Evolutionary conservation across 257 asterid species (phyloP), one percentile per base, ranked within the genome.

Genomic region (Solanum chilense): DNA sequence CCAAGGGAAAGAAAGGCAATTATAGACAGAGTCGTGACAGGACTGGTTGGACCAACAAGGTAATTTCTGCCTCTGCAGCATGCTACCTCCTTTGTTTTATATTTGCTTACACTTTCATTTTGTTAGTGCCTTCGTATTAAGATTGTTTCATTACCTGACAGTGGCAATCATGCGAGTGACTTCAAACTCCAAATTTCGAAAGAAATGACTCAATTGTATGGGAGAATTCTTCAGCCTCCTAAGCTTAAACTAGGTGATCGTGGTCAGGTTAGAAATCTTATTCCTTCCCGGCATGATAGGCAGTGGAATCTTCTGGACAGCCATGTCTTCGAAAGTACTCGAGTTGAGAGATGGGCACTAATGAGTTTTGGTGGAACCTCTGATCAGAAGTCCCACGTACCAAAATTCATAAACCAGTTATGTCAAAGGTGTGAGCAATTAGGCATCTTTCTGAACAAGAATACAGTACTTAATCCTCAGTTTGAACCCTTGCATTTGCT

Each of bases 11-110:
- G 99, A 20, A 93, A 91, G 90, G 93, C 94, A 5, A 92, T 93
- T 68, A 96, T 97, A 42, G 91, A 93, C 66, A 86, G 91, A 86
- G 97, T 96, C 73, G 93, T 97, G 97, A 93, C 92, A 58, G 98
- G 99, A 87, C 88, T 95, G 3, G 90, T 94, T n/a, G 99, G 99
- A n/a, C 99, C 99, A 68, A 94, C 94, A 16, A 97, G 99, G 99
- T 96, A 92, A 25, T 37, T 83, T 83, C 64, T 33, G 52, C 44
- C 37, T 70, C 10, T 69, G 86, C 37, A 23, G 27, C 58, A 66
- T 56, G 25, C 47, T 23, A 45, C 14, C 86, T 31, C 80, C 75
- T 16, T 23, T 66, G 33, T 23, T 16, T 35, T 71, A 9, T 35
- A 35, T 70, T 71, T 76, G 70, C 37, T 45, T 52, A 23, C 56